Conservation (phyloP, 2,329 filamentous ascomycete genomes). For the Colletotrichum magnum region DNA sequence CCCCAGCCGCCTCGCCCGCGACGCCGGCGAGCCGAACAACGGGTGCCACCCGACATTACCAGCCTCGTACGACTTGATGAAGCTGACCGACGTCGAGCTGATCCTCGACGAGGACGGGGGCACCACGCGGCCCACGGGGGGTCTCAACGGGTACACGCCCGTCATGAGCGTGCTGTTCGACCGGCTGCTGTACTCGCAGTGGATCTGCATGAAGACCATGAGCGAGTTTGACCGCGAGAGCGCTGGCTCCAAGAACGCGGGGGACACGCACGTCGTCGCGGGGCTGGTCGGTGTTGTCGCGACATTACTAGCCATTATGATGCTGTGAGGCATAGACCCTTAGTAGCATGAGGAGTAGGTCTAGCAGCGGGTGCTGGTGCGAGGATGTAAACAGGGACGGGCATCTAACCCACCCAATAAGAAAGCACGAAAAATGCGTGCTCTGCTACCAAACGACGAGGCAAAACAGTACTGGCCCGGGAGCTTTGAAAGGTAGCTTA, state of each 20-base stretch:
- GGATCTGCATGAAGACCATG: constrained; percentile 41
- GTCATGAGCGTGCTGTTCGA: constrained; percentile 40
- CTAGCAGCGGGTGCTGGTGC: too few species aligned
- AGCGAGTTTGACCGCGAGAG: constrained; percentile 30
- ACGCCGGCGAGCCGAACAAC: constrained; percentile 1
- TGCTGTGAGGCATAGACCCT: constrained; percentile 18
- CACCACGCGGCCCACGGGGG: constrained; percentile 26
- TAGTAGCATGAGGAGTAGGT: too few species aligned
- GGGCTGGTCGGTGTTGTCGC: constrained; percentile 10
- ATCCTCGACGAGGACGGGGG: constrained; percentile 28
- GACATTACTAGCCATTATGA: constrained; percentile 18
- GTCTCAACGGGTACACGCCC: constrained; percentile 36
- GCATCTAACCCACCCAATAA: too few species aligned
- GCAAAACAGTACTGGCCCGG: constrained; percentile 35
- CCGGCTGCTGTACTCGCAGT: constrained; percentile 36
- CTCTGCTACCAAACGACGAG: constrained; percentile 9
- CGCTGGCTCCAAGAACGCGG: constrained; percentile 1
- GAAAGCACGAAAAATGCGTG: background rate
- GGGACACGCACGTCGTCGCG: background rate
- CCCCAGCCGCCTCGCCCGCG: constrained; percentile 15
- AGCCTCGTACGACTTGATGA: constrained; percentile 28
- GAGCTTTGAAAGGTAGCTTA: constrained; percentile 8
- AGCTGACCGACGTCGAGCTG: constrained; percentile 36
- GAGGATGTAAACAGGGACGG: too few species aligned
- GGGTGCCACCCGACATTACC: constrained; percentile 36